Conservation (phyloP, 768 basidiomycete genomes). For the Nidularia pulvinata region DNA sequence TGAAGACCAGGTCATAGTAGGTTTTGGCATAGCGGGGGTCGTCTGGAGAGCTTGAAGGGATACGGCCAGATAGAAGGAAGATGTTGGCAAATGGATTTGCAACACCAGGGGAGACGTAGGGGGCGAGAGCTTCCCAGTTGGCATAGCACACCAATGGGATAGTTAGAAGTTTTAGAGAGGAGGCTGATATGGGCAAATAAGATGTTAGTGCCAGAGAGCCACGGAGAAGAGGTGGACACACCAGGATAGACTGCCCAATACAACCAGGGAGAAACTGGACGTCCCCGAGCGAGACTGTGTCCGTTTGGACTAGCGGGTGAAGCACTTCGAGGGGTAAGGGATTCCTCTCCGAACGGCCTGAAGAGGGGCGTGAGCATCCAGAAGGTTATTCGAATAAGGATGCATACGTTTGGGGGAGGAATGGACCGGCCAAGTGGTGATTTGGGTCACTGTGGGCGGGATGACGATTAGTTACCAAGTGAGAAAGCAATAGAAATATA, state of each 20-base stretch:
- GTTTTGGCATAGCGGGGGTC: slow-evolving; percentile 73
- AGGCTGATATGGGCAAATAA: slow-evolving; percentile 31
- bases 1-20: slow-evolving; percentile 74
- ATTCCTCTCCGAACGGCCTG: slow-evolving; percentile 39
- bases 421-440: slow-evolving; percentile 64
- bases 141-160: slow-evolving; percentile 59
- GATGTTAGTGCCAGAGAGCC: not conserved
- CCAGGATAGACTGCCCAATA: slow-evolving; percentile 81
- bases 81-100: slow-evolving; percentile 76
- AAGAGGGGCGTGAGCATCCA: slow-evolving; percentile 7
- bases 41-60: slow-evolving; percentile 47
- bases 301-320: slow-evolving; percentile 23
- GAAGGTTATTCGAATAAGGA: not conserved
- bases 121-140: slow-evolving; percentile 59
- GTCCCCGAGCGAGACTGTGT: slow-evolving; percentile 7
- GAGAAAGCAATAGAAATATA: not conserved
- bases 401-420: slow-evolving; percentile 63
- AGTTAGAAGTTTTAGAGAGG: slow-evolving; percentile 67
- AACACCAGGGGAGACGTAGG: slow-evolving; percentile 40
- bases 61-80: slow-evolving; percentile 69
- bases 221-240: slow-evolving; percentile 23
- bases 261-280: slow-evolving; percentile 35
- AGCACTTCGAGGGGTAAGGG: slow-evolving; percentile 23
- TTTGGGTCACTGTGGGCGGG: slow-evolving; percentile 44
- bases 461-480: slow-evolving; percentile 3